phyloP scores from a whole-genome alignment of 805 yeast genomes.

The Maudiozyma bulderi region DNA sequence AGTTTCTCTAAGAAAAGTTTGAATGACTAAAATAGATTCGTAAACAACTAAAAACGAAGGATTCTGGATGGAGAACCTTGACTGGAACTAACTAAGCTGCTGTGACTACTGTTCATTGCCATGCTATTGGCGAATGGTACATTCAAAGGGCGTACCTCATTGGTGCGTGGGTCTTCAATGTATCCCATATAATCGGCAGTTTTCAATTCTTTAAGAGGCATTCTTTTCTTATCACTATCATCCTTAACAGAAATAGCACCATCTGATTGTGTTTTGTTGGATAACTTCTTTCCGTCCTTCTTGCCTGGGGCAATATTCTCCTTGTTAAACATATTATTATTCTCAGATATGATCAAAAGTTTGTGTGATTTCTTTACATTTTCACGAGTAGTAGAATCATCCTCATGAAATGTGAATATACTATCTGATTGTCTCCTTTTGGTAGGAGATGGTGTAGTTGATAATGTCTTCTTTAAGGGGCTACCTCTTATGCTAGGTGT shows the following conservation, averaged over 20 bases:
- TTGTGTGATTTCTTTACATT: slow-evolving; percentile 10
- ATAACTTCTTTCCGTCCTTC: not conserved
- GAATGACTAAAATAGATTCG: too few relatives aligned
- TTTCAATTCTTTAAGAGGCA: slow-evolving; percentile 13
- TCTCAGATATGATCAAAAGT: slow-evolving; percentile 14
- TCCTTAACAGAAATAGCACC: too few relatives aligned
- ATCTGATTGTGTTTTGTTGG: not conserved
- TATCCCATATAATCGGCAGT: slow-evolving; percentile 13
- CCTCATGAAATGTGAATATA: slow-evolving; percentile 18
- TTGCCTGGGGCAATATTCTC: not conserved
- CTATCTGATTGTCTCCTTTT: not conserved
- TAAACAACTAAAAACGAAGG: not conserved
- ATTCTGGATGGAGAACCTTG: not conserved
- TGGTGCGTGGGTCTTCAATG: slow-evolving; percentile 10
- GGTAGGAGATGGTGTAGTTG: slow-evolving; percentile 2
- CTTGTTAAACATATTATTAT: slow-evolving; percentile 13
- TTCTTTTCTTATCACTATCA: not conserved
- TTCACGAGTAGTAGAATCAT: slow-evolving; percentile 13
- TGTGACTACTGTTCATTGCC: not conserved
- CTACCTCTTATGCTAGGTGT: not conserved
- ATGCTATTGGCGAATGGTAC: not conserved
- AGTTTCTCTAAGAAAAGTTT: too few relatives aligned
- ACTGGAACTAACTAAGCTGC: not conserved
- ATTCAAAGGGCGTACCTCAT: not conserved
- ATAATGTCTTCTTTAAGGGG: not conserved